These are phyloP conservation scores for Puccinia horiana DNA, from an alignment of 1,284 basidiomycete species.

Conservation along the genomic window DNA sequence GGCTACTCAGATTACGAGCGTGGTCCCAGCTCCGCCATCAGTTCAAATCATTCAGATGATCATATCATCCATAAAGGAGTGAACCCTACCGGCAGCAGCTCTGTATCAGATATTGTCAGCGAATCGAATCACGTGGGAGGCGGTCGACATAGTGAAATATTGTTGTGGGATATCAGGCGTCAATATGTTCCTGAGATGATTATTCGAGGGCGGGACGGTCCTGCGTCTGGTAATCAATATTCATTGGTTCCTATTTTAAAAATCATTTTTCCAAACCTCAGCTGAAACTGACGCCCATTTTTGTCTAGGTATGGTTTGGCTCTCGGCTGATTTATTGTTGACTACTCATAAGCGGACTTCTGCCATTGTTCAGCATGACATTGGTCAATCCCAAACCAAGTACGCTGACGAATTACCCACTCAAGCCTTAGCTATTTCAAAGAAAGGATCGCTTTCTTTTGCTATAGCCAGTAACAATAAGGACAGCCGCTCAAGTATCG, in stretches of 20 bases:
- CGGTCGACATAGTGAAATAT: constrained; percentile 37
- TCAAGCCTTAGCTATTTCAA: constrained; percentile 33
- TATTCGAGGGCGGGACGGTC: constrained; percentile 36
- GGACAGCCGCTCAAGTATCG: not conserved
- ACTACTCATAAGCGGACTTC: constrained; percentile 36
- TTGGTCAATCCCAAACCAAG: constrained; percentile 22
- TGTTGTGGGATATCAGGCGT: constrained; percentile 45
- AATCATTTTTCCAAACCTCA: not conserved
- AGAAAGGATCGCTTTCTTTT: constrained; percentile 30
- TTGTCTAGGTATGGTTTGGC: constrained; percentile 33
- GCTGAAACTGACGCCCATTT: not conserved
- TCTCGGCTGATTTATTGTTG: constrained; percentile 26
- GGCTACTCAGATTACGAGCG: constrained; percentile 27
- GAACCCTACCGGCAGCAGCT: not conserved
- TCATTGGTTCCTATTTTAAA: not conserved
- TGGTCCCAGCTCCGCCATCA: constrained; percentile 21
- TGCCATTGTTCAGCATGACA: constrained; percentile 43
- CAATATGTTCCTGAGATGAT: constrained; percentile 36
- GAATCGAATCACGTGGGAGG: constrained; percentile 16
- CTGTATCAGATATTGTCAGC: constrained; percentile 6
- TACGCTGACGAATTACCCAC: constrained; percentile 36
- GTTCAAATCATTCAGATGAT: constrained; percentile 24
- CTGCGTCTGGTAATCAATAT: constrained; percentile 32
- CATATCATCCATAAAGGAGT: not conserved
- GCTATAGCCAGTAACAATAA: constrained; percentile 4